Percentiles rank a stretch among this genome's conserved stretches.
Conservation (phyloP, 2,329 filamentous ascomycete species). For the Cladosporium austrohemisphaericum region DNA sequence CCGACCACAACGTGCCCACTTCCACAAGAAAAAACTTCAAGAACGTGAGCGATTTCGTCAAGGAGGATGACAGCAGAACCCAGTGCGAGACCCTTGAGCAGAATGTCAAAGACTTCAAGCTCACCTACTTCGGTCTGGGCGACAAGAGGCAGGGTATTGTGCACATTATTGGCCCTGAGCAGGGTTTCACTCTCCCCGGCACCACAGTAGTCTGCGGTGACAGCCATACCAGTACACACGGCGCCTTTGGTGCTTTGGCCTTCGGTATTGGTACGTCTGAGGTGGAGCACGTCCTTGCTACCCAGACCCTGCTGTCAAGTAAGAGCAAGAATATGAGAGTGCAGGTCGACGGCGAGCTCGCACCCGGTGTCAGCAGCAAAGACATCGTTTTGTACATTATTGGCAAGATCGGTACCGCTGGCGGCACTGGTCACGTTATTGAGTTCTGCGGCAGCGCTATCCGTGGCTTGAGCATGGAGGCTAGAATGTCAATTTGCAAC, state of each 20-base stretch:
- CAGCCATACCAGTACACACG: slow-evolving; percentile 96
- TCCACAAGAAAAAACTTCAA: slow-evolving; percentile 87
- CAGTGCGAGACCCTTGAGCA: slow-evolving; percentile 96
- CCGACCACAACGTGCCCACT: slow-evolving; percentile 96
- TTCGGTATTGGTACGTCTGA: slow-evolving; percentile 98
- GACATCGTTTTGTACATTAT: slow-evolving; percentile 92
- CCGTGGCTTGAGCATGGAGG: slow-evolving; percentile 85
- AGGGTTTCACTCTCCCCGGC: slow-evolving; percentile 95
- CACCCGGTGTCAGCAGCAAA: slow-evolving; percentile 91
- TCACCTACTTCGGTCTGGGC: slow-evolving; percentile 94
- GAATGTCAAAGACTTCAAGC: slow-evolving; percentile 92
- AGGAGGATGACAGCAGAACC: slow-evolving; percentile 86
- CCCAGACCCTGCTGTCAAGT: slow-evolving; percentile 90
- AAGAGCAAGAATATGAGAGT: slow-evolving; percentile 98
- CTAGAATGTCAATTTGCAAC: slow-evolving; percentile 98
- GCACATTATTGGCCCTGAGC: slow-evolving; percentile 96
- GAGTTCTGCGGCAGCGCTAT: slow-evolving; percentile 97
- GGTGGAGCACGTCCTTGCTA: slow-evolving; percentile 96
- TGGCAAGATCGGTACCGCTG: slow-evolving; percentile 88
- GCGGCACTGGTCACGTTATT: slow-evolving; percentile 90
- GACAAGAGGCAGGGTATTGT: slow-evolving; percentile 98
- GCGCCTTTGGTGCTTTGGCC: slow-evolving; percentile 89
- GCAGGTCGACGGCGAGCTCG: slow-evolving; percentile 85
- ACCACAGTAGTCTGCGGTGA: slow-evolving; percentile 97
- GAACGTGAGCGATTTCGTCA: slow-evolving; percentile 88